Percentiles rank a stretch among this genome's conserved stretches.
Evolutionary conservation across 31 red algal species (phyloP).

Genomic region (Porphyra umbilicalis): DNA sequence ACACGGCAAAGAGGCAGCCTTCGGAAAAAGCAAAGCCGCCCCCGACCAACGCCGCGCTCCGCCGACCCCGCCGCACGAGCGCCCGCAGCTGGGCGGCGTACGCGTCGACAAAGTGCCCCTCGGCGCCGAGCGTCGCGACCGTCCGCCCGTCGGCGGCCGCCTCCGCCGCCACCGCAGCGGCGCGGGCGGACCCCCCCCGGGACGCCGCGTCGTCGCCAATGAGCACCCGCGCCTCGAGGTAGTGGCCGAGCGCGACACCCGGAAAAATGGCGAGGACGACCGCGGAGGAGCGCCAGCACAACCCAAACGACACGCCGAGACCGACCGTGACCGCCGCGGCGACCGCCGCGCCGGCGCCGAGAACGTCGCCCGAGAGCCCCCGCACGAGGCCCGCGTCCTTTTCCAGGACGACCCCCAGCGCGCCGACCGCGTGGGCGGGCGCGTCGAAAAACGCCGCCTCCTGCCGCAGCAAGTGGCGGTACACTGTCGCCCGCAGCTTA

Average conservation of each 20-base stretch:
- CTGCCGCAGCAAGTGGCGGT: conserved; percentile 50
- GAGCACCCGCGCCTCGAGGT: neutral
- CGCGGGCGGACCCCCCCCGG: conserved; percentile 30
- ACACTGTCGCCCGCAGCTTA: conserved; percentile 22
- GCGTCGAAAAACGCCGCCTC: conserved; percentile 77
- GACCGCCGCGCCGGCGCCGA: conserved; percentile 23
- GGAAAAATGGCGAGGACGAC: conserved; percentile 23
- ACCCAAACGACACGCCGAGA: conserved; percentile 36
- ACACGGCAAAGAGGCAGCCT: conserved; percentile 25
- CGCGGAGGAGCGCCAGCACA: conserved; percentile 54
- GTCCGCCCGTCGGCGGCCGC: conserved; percentile 71
- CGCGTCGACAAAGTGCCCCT: conserved; percentile 51
- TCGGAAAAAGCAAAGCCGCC: conserved; percentile 51
- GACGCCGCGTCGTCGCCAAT: conserved; percentile 27
- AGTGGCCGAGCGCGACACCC: conserved; percentile 9
- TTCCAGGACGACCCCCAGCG: conserved; percentile 43
- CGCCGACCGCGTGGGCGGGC: conserved; percentile 50
- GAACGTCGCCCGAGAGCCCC: conserved; percentile 39
- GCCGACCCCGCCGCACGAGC: conserved; percentile 20
- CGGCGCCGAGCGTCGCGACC: conserved; percentile 49
- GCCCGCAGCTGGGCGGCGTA: conserved; percentile 35
- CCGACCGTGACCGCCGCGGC: conserved; percentile 28
- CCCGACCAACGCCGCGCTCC: conserved; percentile 29
- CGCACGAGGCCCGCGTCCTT: conserved; percentile 50
- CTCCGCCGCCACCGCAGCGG: conserved; percentile 48